These are phyloP conservation scores for Trametes cinnabarina DNA, from an alignment of 768 basidiomycete species.

Conservation along the genomic window DNA sequence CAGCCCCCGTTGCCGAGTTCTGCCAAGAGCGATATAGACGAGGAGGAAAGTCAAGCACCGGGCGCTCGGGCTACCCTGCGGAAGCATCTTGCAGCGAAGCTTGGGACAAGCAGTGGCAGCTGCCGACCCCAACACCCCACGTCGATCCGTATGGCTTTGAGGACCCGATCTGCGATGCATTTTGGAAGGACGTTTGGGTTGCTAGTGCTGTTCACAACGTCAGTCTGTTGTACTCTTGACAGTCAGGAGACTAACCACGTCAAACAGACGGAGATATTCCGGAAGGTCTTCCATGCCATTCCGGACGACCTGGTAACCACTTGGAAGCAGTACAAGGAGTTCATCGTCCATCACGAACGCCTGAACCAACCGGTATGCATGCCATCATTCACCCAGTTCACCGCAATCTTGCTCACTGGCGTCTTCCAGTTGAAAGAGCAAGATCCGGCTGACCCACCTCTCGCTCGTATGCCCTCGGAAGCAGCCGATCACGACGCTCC, in stretches of 20 bases:
- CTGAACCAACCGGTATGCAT: conserved; percentile 61
- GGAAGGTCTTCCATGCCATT: conserved; percentile 90
- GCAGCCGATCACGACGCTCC: conserved; percentile 39
- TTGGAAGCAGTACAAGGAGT: conserved; percentile 96
- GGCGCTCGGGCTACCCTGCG: conserved; percentile 49
- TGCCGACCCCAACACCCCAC: conserved; percentile 65
- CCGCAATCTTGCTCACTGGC: too few species aligned
- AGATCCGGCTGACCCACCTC: conserved; percentile 38
- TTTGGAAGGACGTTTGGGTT: conserved; percentile 91
- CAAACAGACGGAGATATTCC: conserved; percentile 86
- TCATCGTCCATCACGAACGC: conserved; percentile 71
- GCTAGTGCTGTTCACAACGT: conserved; percentile 88
- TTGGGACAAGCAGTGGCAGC: conserved; percentile 56
- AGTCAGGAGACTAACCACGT: not conserved
- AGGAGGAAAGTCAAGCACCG: conserved; percentile 52
- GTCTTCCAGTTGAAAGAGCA: conserved; percentile 43
- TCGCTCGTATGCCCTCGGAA: conserved; percentile 60
- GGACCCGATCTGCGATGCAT: conserved; percentile 83
- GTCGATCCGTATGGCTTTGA: conserved; percentile 79
- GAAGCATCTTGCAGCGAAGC: conserved; percentile 53
- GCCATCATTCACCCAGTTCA: conserved; percentile 23
- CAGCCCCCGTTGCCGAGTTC: conserved; percentile 47
- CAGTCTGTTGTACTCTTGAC: conserved; percentile 10
- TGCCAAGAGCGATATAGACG: conserved; percentile 42
- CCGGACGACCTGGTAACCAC: conserved; percentile 92